Evolutionary conservation across 768 basidiomycete species (phyloP), one percentile per base, ranked within the genome.

Genomic region (Mrakia gelida): DNA sequence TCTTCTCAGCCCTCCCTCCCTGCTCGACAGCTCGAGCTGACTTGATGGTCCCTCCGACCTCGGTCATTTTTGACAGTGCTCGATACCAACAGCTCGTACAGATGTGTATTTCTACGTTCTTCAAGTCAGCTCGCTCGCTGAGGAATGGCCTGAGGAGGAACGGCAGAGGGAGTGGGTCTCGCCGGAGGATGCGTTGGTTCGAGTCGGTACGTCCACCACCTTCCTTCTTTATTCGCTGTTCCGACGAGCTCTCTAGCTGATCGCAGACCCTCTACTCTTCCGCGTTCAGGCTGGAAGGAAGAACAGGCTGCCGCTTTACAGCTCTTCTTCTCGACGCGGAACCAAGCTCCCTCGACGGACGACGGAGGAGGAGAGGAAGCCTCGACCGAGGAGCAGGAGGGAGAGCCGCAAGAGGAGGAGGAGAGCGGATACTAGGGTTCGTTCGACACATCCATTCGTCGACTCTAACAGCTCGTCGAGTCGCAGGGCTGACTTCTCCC

Each of bases 91-190:
- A 41, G 67, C 34, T 18, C 11, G 41, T 11, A 70, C 34, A 9
- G 67, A 70, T 38, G 38, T 70, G 1, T 30, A 70, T 8, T 70
- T 70, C 67, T 70, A 41, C 26, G 67, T 41, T 23, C 38, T 70
- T 34, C 67, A 70, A n/a, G 67, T 70, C 21, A 45, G 41, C 23
- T 70, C 67, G 41, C 67, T 70, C 26, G 67, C 34, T 23, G 18
- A 16, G 16, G 67, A 70, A 18, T 70, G 67, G 67, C 67, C 67
- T 7, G 67, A 70, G 67, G 38, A 70, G 5, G 67, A 70, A 38
- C 13, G 67, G 3, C 10, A 5, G 23, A 16, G 67, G 26, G 67
- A 70, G 41, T 70, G 67, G 67, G 67, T 70, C 4, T 38, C 67
- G 21, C 34, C 41, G 10, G 67, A 38, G 18, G 67, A 70, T 10